A percentile compares a stretch with the other conserved stretches of the same genome.
Conservation (phyloP, 441 rosid genomes). For the Capsella rubella region DNA sequence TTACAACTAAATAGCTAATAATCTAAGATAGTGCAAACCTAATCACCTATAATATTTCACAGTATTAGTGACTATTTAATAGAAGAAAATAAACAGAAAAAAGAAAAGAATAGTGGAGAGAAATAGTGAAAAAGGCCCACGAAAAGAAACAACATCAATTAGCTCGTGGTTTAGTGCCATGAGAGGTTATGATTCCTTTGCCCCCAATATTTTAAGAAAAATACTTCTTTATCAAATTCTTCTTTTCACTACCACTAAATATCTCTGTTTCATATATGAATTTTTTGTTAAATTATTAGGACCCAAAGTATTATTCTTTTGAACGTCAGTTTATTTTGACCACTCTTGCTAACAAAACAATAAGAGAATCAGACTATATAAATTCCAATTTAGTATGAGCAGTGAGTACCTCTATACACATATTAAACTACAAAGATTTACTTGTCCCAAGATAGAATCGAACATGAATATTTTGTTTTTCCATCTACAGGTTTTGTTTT, state of each 20-base stretch:
- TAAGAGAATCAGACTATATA: neutral
- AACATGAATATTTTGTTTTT: neutral
- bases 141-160: slow-evolving; percentile 56
- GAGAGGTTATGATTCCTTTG: slow-evolving; percentile 62
- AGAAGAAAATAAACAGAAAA: neutral
- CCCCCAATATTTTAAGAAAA: slow-evolving; percentile 27
- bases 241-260: slow-evolving; percentile 33
- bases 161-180: slow-evolving; percentile 57
- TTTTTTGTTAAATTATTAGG: neutral
- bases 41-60: slow-evolving; percentile 24
- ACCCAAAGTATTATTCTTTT: neutral
- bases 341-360: slow-evolving; percentile 2
- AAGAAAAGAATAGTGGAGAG: slow-evolving; percentile 29
- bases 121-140: slow-evolving; percentile 56
- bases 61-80: slow-evolving; percentile 21
- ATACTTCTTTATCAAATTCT: slow-evolving; percentile 26
- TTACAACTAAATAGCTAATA: slow-evolving; percentile 10
- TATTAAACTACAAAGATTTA: neutral
- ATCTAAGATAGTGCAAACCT: slow-evolving; percentile 23
- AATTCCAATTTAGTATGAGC: neutral
- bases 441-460: neutral
- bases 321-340: slow-evolving; percentile 7
- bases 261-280: neutral
- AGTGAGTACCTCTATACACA: neutral
- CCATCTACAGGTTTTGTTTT: no score